A percentile compares a stretch with the other conserved stretches of the same genome.
Evolutionary conservation across 163 green algal species (phyloP).

Genomic region (Volvox carteri): DNA sequence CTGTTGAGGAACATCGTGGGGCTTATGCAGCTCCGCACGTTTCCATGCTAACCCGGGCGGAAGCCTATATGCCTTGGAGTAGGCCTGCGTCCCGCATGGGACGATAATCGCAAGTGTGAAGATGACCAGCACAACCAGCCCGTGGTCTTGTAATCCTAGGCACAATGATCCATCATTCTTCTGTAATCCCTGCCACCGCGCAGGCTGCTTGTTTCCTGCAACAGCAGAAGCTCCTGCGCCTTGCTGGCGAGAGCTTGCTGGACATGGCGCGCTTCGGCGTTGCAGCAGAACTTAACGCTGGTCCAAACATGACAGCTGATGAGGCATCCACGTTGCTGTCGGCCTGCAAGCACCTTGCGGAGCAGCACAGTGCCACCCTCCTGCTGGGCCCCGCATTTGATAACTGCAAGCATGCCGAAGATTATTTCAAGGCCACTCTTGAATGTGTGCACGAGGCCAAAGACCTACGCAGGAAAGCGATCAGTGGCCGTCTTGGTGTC

Average conservation of each 20-base stretch:
- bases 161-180: too few relatives aligned
- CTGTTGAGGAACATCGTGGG: too few relatives aligned
- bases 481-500: not conserved
- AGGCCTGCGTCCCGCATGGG: too few relatives aligned
- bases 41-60: too few relatives aligned
- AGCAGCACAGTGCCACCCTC: constrained; percentile 25
- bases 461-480: not conserved
- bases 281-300: constrained; percentile 20
- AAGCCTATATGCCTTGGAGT: too few relatives aligned
- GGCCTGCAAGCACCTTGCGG: constrained; percentile 32
- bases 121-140: too few relatives aligned
- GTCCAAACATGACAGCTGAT: not conserved
- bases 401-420: constrained; percentile 23
- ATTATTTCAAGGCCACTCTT: constrained; percentile 1
- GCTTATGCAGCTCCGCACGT: too few relatives aligned
- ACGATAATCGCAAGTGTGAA: too few relatives aligned
- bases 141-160: too few relatives aligned
- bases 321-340: constrained; percentile 16
- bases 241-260: constrained; percentile 5
- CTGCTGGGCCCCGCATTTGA: not conserved
- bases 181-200: too few relatives aligned
- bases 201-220: constrained; percentile 16
- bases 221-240: constrained; percentile 23
- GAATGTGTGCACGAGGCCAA: not conserved
- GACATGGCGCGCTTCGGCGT: constrained; percentile 50